Percentiles rank a stretch among this genome's conserved stretches.
phyloP scores from a whole-genome alignment of 352 stramenopile genomes.

The Saprolegnia parasitica region DNA sequence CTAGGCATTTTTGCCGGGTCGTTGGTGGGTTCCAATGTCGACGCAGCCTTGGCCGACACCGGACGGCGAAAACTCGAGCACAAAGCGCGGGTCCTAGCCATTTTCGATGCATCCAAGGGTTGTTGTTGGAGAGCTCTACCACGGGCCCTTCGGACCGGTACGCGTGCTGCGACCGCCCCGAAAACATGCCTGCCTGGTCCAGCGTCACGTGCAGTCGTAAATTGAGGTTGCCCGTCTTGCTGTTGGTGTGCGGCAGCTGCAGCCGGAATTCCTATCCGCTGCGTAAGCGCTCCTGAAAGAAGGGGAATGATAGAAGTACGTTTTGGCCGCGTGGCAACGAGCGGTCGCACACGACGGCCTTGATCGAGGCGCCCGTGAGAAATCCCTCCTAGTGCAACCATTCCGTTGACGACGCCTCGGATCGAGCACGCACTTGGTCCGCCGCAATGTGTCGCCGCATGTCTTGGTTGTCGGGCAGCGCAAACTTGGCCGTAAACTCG shows the following conservation, averaged over 20 bases:
- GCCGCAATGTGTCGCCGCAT: constrained; percentile 44
- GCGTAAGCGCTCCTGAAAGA: background rate
- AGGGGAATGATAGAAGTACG: background rate
- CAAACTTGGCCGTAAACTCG: constrained; percentile 71
- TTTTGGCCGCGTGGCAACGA: constrained; percentile 11
- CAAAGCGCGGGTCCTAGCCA: constrained; percentile 11
- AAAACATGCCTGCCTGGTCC: constrained; percentile 53
- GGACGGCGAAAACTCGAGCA: constrained; percentile 22
- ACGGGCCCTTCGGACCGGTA: constrained; percentile 48
- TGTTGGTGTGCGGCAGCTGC: constrained; percentile 53
- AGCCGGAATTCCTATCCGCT: constrained; percentile 35
- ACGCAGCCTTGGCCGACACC: constrained; percentile 21
- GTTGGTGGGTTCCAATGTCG: constrained; percentile 18
- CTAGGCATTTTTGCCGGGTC: constrained; percentile 4
- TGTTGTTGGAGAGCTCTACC: no score
- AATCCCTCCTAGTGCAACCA: constrained; percentile 52
- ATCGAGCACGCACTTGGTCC: constrained; percentile 40
- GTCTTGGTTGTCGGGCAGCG: constrained; percentile 57
- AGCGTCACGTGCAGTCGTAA: constrained; percentile 56
- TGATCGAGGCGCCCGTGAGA: constrained; percentile 15
- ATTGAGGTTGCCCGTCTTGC: constrained; percentile 54
- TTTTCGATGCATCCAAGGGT: no score
- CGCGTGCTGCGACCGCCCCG: constrained; percentile 50
- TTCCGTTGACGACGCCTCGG: no score
- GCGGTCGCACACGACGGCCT: constrained; percentile 22